Evolutionary conservation across 2,329 filamentous ascomycete genomes (phyloP).

Genomic region (Penicillium polonicum): DNA sequence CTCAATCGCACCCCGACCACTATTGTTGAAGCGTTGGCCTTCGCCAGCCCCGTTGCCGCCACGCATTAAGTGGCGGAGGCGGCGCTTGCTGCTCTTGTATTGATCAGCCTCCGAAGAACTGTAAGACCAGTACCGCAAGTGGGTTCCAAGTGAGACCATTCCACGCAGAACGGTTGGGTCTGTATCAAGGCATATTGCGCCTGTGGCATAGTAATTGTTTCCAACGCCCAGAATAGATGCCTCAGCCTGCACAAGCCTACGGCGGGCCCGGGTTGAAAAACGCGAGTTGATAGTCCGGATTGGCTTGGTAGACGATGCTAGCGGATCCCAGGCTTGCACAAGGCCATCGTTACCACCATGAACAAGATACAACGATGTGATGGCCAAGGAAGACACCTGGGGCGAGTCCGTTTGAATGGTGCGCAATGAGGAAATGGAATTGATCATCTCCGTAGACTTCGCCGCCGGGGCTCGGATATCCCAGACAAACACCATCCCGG

Average conservation of each 20-base stretch:
- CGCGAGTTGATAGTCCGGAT: conserved; percentile 84
- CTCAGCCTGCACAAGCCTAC: conserved; percentile 67
- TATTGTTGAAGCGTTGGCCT: conserved; percentile 58
- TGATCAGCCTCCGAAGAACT: conserved; percentile 75
- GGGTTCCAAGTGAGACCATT: conserved; percentile 80
- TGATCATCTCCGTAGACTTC: conserved; percentile 53
- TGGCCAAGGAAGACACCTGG: conserved; percentile 75
- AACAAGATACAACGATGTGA: conserved; percentile 83
- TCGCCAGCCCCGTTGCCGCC: conserved; percentile 57
- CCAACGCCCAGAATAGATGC: conserved; percentile 66
- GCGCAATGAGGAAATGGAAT: conserved; percentile 68
- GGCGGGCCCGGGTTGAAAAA: conserved; percentile 77
- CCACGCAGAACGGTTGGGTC: conserved; percentile 83
- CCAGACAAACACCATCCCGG: conserved; percentile 78
- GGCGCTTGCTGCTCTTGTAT: conserved; percentile 74
- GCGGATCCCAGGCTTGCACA: conserved; percentile 94
- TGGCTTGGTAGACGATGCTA: conserved; percentile 74
- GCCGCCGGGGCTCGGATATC: conserved; percentile 69
- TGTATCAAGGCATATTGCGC: conserved; percentile 81
- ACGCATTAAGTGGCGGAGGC: conserved; percentile 66
- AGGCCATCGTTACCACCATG: conserved; percentile 93
- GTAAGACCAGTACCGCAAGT: conserved; percentile 90
- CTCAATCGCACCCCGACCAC: conserved; percentile 67
- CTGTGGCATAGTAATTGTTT: conserved; percentile 75
- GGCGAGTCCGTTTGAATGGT: conserved; percentile 88